Percentiles rank a stretch among this genome's conserved stretches.
Conservation (phyloP, 1,284 basidiomycete species). For the Ustilago lituana region DNA sequence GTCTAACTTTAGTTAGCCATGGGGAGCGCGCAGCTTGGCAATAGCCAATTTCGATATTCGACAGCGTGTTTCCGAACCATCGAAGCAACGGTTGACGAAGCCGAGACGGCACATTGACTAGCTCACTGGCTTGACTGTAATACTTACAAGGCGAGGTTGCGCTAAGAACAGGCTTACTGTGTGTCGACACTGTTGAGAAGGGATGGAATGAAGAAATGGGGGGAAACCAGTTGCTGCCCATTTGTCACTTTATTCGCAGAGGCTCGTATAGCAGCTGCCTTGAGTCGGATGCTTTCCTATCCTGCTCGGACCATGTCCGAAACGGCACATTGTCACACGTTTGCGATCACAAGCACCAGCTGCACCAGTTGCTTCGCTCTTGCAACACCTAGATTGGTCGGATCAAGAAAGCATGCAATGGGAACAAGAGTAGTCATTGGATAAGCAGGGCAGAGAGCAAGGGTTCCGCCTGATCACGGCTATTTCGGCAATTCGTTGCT, state of each 20-base stretch:
- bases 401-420: no score
- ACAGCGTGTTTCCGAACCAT: no score
- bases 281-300: slow-evolving; percentile 4
- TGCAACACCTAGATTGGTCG: no score
- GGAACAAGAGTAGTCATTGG: no score
- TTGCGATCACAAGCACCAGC: neutral
- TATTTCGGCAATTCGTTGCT: slow-evolving; percentile 20
- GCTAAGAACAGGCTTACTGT: no score
- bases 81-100: no score
- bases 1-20: no score
- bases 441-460: no score
- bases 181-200: neutral
- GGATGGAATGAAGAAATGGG: neutral
- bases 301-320: slow-evolving; percentile 21
- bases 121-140: no score
- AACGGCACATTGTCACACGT: slow-evolving; percentile 12
- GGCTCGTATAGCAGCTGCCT: neutral
- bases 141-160: no score
- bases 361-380: no score
- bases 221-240: neutral
- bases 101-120: no score
- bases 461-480: slow-evolving; percentile 8
- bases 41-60: slow-evolving; percentile 3
- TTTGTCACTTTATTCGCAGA: slow-evolving; percentile 30
- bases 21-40: neutral